Evolutionary conservation across 2,329 filamentous ascomycete genomes (phyloP).

Genomic region (Venturia carpophila): DNA sequence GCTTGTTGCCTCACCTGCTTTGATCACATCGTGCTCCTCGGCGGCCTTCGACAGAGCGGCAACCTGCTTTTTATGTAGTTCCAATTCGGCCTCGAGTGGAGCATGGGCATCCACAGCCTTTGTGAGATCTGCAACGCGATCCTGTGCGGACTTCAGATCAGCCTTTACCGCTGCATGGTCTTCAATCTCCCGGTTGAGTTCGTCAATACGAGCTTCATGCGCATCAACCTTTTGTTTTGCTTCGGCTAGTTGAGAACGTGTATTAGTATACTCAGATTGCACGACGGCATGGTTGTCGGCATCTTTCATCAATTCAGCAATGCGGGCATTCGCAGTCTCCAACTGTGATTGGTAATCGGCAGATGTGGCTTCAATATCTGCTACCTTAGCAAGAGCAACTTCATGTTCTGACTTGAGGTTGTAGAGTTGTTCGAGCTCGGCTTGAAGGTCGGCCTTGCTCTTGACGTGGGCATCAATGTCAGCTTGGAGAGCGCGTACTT

Average conservation of each 20-base stretch:
- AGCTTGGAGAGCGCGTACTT: conserved; percentile 12
- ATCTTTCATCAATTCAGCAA: conserved; percentile 9
- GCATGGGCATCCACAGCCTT: conserved; percentile 2
- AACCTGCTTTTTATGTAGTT: background rate
- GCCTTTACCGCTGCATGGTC: conserved; percentile 13
- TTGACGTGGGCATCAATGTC: conserved; percentile 6
- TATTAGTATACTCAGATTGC: conserved; percentile 5
- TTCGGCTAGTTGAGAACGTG: conserved; percentile 9
- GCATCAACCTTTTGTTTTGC: conserved; percentile 14
- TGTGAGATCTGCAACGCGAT: conserved; percentile 13
- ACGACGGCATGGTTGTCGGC: conserved; percentile 2
- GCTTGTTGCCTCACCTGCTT: background rate
- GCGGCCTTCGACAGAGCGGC: conserved; percentile 9
- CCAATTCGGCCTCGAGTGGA: conserved; percentile 8
- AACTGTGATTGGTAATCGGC: conserved; percentile 7
- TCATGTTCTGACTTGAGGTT: background rate
- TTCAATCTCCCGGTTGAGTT: conserved; percentile 11
- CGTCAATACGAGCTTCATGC: conserved; percentile 9
- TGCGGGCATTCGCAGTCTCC: background rate
- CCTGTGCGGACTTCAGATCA: conserved; percentile 6
- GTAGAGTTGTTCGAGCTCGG: background rate
- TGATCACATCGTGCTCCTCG: conserved; percentile 5
- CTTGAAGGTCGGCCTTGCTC: conserved; percentile 10
- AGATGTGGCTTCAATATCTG: background rate
- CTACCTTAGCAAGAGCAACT: conserved; percentile 4